These are phyloP conservation scores for Saccharomycopsis sp. DNA, from an alignment of 805 yeast genomes.

Conservation along the genomic window DNA sequence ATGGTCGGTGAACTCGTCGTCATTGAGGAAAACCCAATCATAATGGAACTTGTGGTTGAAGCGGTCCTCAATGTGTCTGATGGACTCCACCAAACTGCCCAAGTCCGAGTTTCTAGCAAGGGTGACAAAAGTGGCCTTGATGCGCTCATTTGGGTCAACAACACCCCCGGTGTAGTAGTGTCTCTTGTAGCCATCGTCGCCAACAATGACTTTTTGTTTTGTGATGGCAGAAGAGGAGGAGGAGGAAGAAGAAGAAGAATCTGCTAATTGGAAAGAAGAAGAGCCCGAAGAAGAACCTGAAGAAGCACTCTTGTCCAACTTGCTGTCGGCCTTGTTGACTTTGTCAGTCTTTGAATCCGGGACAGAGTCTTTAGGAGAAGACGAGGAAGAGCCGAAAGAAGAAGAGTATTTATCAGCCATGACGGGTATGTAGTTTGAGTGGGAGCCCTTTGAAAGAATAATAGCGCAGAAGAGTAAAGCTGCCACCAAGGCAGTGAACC, in stretches of 20 bases:
- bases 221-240: background rate
- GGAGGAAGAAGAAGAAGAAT: background rate
- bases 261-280: background rate
- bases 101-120: conserved; percentile 73
- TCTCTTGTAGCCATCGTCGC: conserved; percentile 17
- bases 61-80: conserved; percentile 77
- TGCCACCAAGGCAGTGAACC: conserved; percentile 40
- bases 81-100: conserved; percentile 50
- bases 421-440: conserved; percentile 26
- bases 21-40: conserved; percentile 95
- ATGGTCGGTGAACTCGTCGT: conserved; percentile 73
- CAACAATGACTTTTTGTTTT: conserved; percentile 4
- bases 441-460: conserved; percentile 39
- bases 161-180: conserved; percentile 10
- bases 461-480: conserved; percentile 39
- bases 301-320: background rate
- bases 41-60: conserved; percentile 74
- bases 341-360: background rate
- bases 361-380: background rate
- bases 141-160: conserved; percentile 33
- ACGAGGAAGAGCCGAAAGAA: background rate
- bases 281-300: background rate
- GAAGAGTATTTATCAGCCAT: conserved; percentile 1
- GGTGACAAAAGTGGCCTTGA: conserved; percentile 71
- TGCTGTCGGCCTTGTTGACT: background rate